Evolutionary conservation across 345 rosid species (phyloP).

Genomic region (Ceriops zippeliana): DNA sequence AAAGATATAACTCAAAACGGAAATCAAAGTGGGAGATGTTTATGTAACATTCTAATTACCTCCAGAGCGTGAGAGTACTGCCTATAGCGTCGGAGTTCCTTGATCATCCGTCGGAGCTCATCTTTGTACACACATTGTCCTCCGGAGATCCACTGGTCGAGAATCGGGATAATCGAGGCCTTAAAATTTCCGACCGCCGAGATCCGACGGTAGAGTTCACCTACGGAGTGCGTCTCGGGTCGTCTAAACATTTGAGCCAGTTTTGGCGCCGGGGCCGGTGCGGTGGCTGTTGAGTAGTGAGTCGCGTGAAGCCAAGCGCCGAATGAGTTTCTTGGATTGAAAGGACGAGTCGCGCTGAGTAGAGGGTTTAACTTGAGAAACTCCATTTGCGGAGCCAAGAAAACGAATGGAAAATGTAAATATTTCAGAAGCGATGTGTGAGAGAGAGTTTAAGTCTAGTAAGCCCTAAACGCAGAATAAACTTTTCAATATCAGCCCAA

Average conservation of each 20-base stretch:
- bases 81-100: conserved; percentile 17
- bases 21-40: too few relatives aligned
- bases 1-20: too few relatives aligned
- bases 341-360: background rate
- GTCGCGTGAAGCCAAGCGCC: background rate
- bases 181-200: conserved; percentile 28
- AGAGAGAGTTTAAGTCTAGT: background rate
- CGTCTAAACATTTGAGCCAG: too few relatives aligned
- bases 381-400: background rate
- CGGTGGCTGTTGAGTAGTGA: too few relatives aligned
- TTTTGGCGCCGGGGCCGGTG: background rate
- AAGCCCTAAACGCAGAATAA: too few relatives aligned
- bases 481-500: too few relatives aligned
- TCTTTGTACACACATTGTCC: conserved; percentile 22
- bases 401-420: background rate
- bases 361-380: background rate
- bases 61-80: conserved; percentile 41
- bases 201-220: conserved; percentile 27
- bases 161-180: conserved; percentile 32
- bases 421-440: too few relatives aligned
- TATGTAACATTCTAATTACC: conserved; percentile 19
- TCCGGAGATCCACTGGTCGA: conserved; percentile 43
- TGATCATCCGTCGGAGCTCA: conserved; percentile 15
- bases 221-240: background rate
- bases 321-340: conserved; percentile 8